Evolutionary conservation across 352 stramenopile genomes (phyloP), one percentile per base, ranked within the genome.

Genomic region (Globisporangium megalacanthum): DNA sequence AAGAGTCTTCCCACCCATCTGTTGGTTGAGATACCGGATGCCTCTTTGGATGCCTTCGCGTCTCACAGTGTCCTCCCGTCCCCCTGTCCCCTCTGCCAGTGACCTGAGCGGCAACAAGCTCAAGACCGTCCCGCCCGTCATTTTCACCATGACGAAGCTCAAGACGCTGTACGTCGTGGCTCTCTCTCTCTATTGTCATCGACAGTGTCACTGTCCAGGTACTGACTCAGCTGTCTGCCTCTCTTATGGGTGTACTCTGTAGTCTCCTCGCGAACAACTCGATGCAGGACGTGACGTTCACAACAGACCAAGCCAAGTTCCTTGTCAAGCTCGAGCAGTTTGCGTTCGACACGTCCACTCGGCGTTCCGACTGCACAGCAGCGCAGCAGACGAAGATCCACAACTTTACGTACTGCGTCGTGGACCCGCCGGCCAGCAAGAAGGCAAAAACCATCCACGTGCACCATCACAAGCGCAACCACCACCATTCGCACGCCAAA

Each of bases 131-230:
- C 51, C 51, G 6, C 11, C 51, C 7, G 51, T 48, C 33, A 56
- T 56, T 37, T 56, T 56, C 51, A 56, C n/a, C 4, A 44, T 47
- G 17, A 22, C 35, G 19, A 56, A 56, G 36, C 51, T 56, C 51
- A 20, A 47, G 20, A 47, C 22, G 13, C 20, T 56, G 51, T 56
- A 39, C 51, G 51, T 49, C 20, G 9, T 8, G 31, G 6, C 20
- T 17, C 6, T 25, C 20, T 17, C 6, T 25, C 15, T 6, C 48
- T 20, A 19, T 4, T 29, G 9, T 22, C 22, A 29, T 20, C 39
- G 39, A 14, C 39, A 45, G 11, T 20, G 13, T 6, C 14, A 17
- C 39, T 45, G 42, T 14, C 6, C 17, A 9, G 5, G 17, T 9
- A 13, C 42, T 47, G 14, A 45, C 35, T 54, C 49, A 39, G 25